phyloP scores from a whole-genome alignment of 2,329 filamentous ascomycete genomes.

The Drechslerella dactyloides region DNA sequence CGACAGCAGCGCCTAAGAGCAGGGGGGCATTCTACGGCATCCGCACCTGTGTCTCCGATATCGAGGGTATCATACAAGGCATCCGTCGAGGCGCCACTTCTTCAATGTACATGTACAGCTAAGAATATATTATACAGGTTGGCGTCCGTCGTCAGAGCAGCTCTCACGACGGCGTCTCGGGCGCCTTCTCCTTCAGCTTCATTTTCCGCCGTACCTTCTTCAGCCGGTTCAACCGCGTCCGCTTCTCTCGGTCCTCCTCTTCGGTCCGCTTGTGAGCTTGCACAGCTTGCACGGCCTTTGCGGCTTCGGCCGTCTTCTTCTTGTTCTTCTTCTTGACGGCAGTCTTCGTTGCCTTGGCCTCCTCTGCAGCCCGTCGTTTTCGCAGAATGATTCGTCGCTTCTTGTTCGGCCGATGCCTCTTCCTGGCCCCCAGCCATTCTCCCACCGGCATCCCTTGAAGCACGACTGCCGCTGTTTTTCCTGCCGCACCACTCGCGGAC shows the following conservation, averaged over 20 bases:
- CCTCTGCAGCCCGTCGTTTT: conserved; percentile 8
- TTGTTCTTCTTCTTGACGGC: conserved; percentile 34
- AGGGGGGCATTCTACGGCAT: not conserved
- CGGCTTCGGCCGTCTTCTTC: conserved; percentile 30
- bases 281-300: conserved; percentile 20
- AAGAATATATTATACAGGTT: not conserved
- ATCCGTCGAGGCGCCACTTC: too few species aligned
- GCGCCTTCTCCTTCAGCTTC: conserved; percentile 26
- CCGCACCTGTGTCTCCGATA: not conserved
- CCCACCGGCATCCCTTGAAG: conserved; percentile 5
- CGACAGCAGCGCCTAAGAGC: too few species aligned
- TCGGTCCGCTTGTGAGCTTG: conserved; percentile 36
- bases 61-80: not conserved
- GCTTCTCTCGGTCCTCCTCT: conserved; percentile 42
- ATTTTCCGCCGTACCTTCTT: conserved; percentile 33
- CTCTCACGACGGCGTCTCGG: not conserved
- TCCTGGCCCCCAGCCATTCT: conserved; percentile 3
- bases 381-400: conserved; percentile 32
- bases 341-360: conserved; percentile 26
- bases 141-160: not conserved
- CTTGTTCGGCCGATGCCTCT: conserved; percentile 33
- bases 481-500: too few species aligned
- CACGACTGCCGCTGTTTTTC: too few species aligned
- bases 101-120: not conserved
- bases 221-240: conserved; percentile 38